Percentiles rank a stretch among this genome's conserved stretches.
Conservation (phyloP, 495 filamentous ascomycete genomes). For the Immersiella caudata region DNA sequence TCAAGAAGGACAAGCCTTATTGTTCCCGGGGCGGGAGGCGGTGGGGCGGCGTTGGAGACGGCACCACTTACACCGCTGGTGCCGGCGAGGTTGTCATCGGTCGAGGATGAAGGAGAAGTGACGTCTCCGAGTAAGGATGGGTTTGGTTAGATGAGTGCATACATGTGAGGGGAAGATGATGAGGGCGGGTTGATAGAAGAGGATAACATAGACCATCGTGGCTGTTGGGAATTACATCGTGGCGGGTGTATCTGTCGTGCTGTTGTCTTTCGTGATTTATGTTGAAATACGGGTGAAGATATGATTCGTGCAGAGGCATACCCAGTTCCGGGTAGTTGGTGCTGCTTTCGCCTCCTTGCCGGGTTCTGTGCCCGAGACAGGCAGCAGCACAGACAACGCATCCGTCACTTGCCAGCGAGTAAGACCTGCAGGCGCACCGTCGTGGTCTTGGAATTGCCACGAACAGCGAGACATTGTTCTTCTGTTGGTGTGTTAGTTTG, state of each 20-base stretch:
- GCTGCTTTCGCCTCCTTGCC: no score
- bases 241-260: no score
- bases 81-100: conserved; percentile 18
- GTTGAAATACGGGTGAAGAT: no score
- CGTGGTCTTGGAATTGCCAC: neutral
- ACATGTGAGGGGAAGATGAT: neutral
- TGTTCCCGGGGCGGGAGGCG: conserved; percentile 24
- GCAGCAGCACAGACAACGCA: neutral
- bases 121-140: conserved; percentile 24
- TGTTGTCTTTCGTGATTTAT: no score
- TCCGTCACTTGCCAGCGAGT: neutral
- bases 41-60: conserved; percentile 45
- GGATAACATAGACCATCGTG: no score
- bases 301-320: no score
- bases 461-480: neutral
- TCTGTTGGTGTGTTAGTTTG: neutral
- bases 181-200: no score
- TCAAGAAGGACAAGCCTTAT: conserved; percentile 50
- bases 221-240: no score
- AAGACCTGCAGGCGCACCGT: neutral
- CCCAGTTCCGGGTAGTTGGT: no score
- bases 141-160: conserved; percentile 30
- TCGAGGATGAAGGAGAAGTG: conserved; percentile 14
- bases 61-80: conserved; percentile 44
- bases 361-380: neutral